phyloP scores from a whole-genome alignment of 345 rosid genomes.

The Eucalyptus sp. region DNA sequence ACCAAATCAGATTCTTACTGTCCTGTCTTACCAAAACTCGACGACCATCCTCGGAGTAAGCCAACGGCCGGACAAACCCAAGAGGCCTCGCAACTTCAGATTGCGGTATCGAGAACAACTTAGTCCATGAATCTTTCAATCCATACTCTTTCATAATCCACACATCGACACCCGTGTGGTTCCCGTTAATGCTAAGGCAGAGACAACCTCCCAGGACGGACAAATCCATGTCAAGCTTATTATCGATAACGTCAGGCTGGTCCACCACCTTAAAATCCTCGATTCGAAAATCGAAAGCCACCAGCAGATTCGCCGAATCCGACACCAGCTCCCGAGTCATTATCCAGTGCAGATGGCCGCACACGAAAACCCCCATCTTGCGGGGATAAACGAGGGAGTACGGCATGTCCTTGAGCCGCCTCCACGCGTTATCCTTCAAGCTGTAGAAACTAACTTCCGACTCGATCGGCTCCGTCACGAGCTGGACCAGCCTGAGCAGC shows the following conservation, averaged over 20 bases:
- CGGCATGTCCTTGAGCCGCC: conserved; percentile 10
- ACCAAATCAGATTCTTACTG: not conserved
- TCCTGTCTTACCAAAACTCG: not conserved
- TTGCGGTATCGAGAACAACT: not conserved
- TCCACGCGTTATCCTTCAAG: conserved; percentile 22
- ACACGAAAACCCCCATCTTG: conserved; percentile 21
- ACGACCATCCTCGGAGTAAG: not conserved
- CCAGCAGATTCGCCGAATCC: not conserved
- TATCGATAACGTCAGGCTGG: not conserved
- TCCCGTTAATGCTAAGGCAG: conserved; percentile 2
- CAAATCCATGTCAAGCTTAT: conserved; percentile 6
- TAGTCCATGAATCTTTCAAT: not conserved
- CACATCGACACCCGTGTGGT: not conserved
- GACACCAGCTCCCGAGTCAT: conserved; percentile 3
- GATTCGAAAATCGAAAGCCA: conserved; percentile 7
- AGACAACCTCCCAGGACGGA: conserved; percentile 6
- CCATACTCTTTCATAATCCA: conserved; percentile 11
- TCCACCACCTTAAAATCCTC: conserved; percentile 4
- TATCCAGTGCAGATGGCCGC: conserved; percentile 29
- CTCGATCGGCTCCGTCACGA: not conserved
- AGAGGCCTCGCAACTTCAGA: not conserved
- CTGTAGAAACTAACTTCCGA: conserved; percentile 25
- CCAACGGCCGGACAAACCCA: not conserved
- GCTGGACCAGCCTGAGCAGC: conserved; percentile 18
- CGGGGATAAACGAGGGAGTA: conserved; percentile 6